A percentile compares a stretch with the other conserved stretches of the same genome.
These are phyloP conservation scores for Leccinum pachyderme DNA, from an alignment of 1,284 basidiomycete genomes.

Conservation along the genomic window DNA sequence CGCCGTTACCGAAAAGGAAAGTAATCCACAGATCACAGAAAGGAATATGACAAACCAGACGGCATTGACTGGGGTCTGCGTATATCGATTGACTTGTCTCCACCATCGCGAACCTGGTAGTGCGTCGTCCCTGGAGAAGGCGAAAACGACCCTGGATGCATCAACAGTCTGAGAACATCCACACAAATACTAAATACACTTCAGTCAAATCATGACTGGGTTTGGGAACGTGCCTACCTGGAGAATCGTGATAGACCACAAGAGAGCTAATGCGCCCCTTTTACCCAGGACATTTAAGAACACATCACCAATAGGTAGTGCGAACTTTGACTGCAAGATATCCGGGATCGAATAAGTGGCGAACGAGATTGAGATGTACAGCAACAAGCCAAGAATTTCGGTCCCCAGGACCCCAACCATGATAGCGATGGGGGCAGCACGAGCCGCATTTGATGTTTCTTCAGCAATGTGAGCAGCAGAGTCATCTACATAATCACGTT, in stretches of 20 bases:
- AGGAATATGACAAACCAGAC: constrained; percentile 63
- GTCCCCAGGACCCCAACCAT: constrained; percentile 57
- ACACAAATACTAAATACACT: constrained; percentile 36
- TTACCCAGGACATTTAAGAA: constrained; percentile 61
- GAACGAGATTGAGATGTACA: constrained; percentile 62
- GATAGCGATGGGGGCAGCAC: constrained; percentile 73
- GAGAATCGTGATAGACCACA: constrained; percentile 62
- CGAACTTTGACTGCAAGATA: constrained; percentile 46
- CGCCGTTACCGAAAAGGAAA: constrained; percentile 61
- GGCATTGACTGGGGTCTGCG: constrained; percentile 64
- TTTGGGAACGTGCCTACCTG: constrained; percentile 41
- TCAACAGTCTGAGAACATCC: constrained; percentile 67
- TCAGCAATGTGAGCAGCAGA: constrained; percentile 73
- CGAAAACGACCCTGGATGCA: constrained; percentile 70
- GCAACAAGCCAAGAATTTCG: constrained; percentile 60
- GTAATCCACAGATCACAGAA: constrained; percentile 54
- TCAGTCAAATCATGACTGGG: not conserved
- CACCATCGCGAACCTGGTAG: constrained; percentile 64
- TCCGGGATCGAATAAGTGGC: constrained; percentile 52
- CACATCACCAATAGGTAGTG: constrained; percentile 66
- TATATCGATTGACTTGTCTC: constrained; percentile 53
- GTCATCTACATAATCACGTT: constrained; percentile 35
- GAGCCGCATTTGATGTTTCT: constrained; percentile 62
- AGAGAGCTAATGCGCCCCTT: constrained; percentile 60
- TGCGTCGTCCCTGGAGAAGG: constrained; percentile 69